These are phyloP conservation scores for Fusarium torulosum DNA, from an alignment of 2,329 filamentous ascomycete species.

Conservation along the genomic window DNA sequence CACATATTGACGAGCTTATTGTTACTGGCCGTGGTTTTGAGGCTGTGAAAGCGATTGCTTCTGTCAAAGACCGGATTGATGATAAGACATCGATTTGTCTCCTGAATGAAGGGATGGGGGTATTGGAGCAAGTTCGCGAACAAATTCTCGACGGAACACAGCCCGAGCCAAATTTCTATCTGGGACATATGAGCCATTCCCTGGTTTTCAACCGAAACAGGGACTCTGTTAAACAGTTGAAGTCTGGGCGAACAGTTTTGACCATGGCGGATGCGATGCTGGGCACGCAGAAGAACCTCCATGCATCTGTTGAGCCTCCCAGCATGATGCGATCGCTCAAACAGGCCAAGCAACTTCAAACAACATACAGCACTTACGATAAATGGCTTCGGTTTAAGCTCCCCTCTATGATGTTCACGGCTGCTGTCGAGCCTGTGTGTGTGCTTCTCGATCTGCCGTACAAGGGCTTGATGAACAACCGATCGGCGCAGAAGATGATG, in stretches of 20 bases:
- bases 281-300: slow-evolving; percentile 28
- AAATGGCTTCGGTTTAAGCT: slow-evolving; percentile 79
- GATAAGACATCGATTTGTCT: slow-evolving; percentile 79
- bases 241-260: slow-evolving; percentile 50
- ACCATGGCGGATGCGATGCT: slow-evolving; percentile 43
- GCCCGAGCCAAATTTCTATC: slow-evolving; percentile 79
- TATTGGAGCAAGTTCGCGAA: slow-evolving; percentile 81
- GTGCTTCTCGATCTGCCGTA: slow-evolving; percentile 83
- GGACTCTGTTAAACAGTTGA: slow-evolving; percentile 56
- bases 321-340: slow-evolving; percentile 44
- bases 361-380: slow-evolving; percentile 47
- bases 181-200: slow-evolving; percentile 71
- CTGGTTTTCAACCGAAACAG: slow-evolving; percentile 58
- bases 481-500: slow-evolving; percentile 73
- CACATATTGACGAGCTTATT: slow-evolving; percentile 77
- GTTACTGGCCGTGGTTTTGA: slow-evolving; percentile 72
- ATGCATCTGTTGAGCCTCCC: slow-evolving; percentile 35
- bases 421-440: slow-evolving; percentile 84
- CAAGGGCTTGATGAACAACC: slow-evolving; percentile 76
- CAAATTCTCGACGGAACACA: slow-evolving; percentile 75
- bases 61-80: slow-evolving; percentile 75
- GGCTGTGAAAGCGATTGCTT: slow-evolving; percentile 65
- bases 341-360: slow-evolving; percentile 40
- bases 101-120: slow-evolving; percentile 84
- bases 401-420: slow-evolving; percentile 80